A percentile compares a stretch with the other conserved stretches of the same genome.
Conservation (phyloP, 2,329 filamentous ascomycete genomes). For the Pseudogymnoascus sp. region DNA sequence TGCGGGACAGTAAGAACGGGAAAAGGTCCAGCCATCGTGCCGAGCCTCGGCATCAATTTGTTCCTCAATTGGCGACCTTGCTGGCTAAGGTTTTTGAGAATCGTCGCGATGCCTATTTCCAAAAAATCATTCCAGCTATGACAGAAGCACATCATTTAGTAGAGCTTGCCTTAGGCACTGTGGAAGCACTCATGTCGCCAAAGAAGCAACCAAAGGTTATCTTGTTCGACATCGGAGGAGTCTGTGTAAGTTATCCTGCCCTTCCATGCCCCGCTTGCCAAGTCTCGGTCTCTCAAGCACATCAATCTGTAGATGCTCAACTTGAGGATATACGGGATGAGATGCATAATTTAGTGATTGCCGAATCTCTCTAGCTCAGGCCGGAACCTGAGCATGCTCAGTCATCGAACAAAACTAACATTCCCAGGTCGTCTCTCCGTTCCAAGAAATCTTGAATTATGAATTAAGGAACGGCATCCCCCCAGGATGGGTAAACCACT, state of each 20-base stretch:
- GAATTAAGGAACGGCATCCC: constrained; percentile 70
- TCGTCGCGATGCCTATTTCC: neutral
- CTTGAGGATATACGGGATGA: neutral
- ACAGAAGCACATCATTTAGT: constrained; percentile 25
- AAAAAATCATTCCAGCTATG: constrained; percentile 17
- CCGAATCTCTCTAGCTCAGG: neutral
- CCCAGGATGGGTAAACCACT: constrained; percentile 82
- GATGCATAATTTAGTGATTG: neutral
- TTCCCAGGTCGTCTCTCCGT: constrained; percentile 67
- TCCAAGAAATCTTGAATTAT: constrained; percentile 88
- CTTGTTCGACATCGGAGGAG: constrained; percentile 92
- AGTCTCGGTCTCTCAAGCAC: neutral
- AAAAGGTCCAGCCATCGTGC: neutral
- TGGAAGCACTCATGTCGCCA: constrained; percentile 32
- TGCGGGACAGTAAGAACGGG: neutral
- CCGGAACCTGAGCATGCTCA: neutral
- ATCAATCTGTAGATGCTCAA: neutral
- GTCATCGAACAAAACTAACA: neutral
- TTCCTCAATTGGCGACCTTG: constrained; percentile 10
- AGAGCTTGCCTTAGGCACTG: constrained; percentile 24
- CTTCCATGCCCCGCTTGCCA: neutral
- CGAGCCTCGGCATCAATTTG: constrained; percentile 17
- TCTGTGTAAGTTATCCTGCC: constrained; percentile 63
- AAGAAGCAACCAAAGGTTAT: constrained; percentile 58
- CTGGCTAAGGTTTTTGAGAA: constrained; percentile 4